Conservation (phyloP, 2,329 filamentous ascomycete species). For the Periglandula ipomoeae region DNA sequence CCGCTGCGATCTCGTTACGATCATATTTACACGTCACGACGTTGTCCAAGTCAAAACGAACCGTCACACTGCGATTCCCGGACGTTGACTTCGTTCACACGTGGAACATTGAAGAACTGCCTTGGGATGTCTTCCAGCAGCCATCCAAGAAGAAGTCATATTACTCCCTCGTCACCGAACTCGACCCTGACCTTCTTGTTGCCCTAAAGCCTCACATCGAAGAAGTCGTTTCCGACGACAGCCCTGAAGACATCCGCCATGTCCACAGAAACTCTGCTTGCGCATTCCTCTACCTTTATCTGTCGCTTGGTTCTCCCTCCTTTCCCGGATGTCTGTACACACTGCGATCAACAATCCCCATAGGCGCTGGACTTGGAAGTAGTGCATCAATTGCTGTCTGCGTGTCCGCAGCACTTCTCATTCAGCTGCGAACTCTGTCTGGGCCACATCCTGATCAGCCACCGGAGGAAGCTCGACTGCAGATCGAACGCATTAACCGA, state of each 20-base stretch:
- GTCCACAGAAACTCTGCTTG: constrained; percentile 75
- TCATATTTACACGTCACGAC: constrained; percentile 96
- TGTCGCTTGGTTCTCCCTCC: constrained; percentile 71
- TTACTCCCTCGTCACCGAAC: constrained; percentile 75
- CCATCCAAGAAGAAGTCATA: constrained; percentile 89
- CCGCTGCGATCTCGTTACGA: constrained; percentile 86
- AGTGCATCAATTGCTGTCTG: constrained; percentile 94
- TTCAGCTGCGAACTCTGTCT: constrained; percentile 80
- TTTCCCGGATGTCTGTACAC: constrained; percentile 82
- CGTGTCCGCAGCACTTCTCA: constrained; percentile 69
- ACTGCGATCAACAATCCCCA: constrained; percentile 85
- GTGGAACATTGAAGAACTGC: constrained; percentile 88
- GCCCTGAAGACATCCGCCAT: constrained; percentile 65
- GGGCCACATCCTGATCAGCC: constrained; percentile 91
- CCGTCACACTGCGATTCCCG: constrained; percentile 78
- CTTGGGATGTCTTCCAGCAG: constrained; percentile 74
- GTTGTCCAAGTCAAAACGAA: constrained; percentile 83
- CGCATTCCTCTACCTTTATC: constrained; percentile 86
- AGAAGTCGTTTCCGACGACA: constrained; percentile 54
- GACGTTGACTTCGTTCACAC: constrained; percentile 85
- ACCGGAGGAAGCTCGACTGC: constrained; percentile 72
- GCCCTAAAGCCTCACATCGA: constrained; percentile 73
- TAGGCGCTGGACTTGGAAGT: constrained; percentile 82
- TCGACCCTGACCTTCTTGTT: constrained; percentile 74
- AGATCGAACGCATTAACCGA: constrained; percentile 90